Conservation (phyloP, 495 filamentous ascomycete genomes). For the Extremus antarcticus region DNA sequence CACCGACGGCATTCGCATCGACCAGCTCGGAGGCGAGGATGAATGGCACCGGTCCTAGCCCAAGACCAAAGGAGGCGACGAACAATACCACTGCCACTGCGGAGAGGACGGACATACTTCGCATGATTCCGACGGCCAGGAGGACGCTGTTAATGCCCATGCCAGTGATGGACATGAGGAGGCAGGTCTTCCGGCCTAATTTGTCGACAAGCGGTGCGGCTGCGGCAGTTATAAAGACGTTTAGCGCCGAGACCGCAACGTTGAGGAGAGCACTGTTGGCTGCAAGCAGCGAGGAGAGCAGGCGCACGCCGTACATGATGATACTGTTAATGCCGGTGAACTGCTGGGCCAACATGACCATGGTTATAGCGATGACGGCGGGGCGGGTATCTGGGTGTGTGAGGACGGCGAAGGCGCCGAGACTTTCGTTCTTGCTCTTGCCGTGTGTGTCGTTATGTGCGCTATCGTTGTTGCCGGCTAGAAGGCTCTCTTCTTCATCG, state of each 20-base stretch:
- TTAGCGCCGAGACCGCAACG: constrained; percentile 74
- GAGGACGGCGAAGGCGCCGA: constrained; percentile 59
- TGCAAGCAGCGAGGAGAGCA: constrained; percentile 66
- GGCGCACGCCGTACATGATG: constrained; percentile 92
- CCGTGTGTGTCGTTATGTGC: background rate
- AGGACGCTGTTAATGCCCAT: constrained; percentile 68
- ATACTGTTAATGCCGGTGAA: constrained; percentile 78
- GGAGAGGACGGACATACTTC: constrained; percentile 56
- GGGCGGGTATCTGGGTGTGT: constrained; percentile 56
- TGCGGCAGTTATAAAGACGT: constrained; percentile 67
- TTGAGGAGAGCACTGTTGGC: constrained; percentile 68
- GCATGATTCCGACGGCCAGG: constrained; percentile 64
- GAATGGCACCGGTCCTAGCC: constrained; percentile 87
- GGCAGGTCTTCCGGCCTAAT: constrained; percentile 71
- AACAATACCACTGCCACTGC: constrained; percentile 74
- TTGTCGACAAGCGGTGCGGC: constrained; percentile 78
- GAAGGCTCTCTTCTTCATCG: constrained; percentile 29
- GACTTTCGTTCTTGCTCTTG: constrained; percentile 8
- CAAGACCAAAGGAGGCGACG: constrained; percentile 80
- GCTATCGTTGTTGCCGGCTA: constrained; percentile 7
- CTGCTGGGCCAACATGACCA: constrained; percentile 88
- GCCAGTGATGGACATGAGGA: constrained; percentile 67
- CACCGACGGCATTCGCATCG: constrained; percentile 75
- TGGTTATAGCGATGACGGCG: constrained; percentile 73
- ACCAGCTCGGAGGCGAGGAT: constrained; percentile 86